Conservation (phyloP, 2,329 filamentous ascomycete genomes). For the Ophiostoma quercus region DNA sequence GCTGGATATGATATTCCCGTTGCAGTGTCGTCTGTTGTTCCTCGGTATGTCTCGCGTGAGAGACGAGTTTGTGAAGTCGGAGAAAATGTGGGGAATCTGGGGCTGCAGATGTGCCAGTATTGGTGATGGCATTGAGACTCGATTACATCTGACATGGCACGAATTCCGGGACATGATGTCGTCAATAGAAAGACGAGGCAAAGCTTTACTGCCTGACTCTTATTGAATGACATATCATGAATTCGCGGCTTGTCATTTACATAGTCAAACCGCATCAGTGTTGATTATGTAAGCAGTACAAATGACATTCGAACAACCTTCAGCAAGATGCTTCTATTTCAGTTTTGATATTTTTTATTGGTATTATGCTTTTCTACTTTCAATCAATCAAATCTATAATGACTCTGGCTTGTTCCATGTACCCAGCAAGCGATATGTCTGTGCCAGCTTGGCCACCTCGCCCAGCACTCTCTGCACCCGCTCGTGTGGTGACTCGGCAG, state of each 20-base stretch:
- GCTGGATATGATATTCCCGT: not conserved
- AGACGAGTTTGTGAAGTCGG: not conserved
- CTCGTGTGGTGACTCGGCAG: conserved; percentile 44
- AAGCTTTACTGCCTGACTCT: too few species aligned
- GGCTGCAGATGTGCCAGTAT: not conserved
- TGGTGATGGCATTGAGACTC: not conserved
- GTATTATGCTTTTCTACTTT: too few species aligned
- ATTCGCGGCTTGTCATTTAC: not conserved
- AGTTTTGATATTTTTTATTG: too few species aligned
- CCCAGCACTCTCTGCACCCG: conserved; percentile 57
- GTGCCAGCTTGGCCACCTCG: conserved; percentile 53
- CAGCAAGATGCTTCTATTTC: too few species aligned
- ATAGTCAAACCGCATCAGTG: too few species aligned
- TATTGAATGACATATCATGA: too few species aligned
- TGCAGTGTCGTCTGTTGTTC: not conserved
- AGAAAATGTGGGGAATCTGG: conserved; percentile 19
- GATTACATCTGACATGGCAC: too few species aligned
- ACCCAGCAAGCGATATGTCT: conserved; percentile 62
- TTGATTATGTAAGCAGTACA: too few species aligned
- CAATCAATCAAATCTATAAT: not conserved
- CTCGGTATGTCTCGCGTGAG: not conserved
- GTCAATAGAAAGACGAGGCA: too few species aligned
- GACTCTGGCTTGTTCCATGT: conserved; percentile 51
- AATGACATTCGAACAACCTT: too few species aligned
- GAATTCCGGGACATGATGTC: too few species aligned